Evolutionary conservation across 768 basidiomycete species (phyloP).

Genomic region (Mycena filopes): DNA sequence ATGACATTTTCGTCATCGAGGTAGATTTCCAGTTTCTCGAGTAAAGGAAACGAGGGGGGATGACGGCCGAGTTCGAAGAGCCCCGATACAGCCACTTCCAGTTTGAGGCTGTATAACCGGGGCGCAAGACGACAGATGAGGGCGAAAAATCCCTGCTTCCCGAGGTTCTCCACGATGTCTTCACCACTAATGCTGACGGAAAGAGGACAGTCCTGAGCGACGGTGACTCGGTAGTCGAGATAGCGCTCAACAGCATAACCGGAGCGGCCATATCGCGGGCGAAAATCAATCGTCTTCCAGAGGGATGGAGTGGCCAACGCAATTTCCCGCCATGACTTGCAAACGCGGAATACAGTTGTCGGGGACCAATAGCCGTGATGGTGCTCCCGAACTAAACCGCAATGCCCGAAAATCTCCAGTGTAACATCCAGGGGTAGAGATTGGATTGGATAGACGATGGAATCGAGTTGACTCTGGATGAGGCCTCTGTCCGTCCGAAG

Average conservation of each 20-base stretch:
- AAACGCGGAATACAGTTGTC: neutral
- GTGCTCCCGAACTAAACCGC: too few species aligned
- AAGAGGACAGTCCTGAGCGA: neutral
- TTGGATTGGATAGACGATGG: neutral
- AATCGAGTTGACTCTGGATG: neutral
- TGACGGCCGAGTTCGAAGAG: neutral
- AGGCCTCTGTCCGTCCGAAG: neutral
- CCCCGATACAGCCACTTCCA: neutral
- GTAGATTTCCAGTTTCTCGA: neutral
- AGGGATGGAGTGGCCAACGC: neutral
- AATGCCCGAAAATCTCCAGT: neutral
- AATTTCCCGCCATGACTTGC: constrained; percentile 14
- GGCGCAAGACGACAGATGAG: neutral
- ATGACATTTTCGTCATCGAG: neutral
- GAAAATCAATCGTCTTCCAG: constrained; percentile 2
- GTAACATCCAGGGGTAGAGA: constrained; percentile 2
- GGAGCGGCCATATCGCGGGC: too few species aligned
- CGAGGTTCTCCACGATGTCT: neutral
- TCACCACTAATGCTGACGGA: neutral
- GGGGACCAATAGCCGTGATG: neutral
- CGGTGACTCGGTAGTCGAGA: neutral
- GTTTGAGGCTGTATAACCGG: neutral
- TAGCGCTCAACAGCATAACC: neutral
- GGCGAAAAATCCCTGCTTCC: neutral
- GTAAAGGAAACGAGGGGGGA: neutral